A percentile compares a stretch with the other conserved stretches of the same genome.
phyloP scores from a whole-genome alignment of 306 rosid species.

The Ochetophila trinervis region DNA sequence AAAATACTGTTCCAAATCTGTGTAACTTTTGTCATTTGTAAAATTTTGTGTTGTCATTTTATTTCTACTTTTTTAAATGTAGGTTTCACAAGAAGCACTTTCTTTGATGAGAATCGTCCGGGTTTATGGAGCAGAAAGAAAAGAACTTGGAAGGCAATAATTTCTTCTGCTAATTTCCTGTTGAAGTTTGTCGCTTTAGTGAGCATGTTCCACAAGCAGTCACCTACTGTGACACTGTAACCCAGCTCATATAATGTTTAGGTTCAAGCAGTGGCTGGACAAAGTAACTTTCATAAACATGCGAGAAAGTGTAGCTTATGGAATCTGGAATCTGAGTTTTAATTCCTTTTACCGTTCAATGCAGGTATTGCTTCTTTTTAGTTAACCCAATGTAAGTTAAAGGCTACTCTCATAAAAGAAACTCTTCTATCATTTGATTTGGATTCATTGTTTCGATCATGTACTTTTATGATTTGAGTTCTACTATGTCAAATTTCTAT shows the following conservation, averaged over 20 bases:
- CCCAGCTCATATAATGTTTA: conserved; percentile 20
- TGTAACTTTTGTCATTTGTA: conserved; percentile 3
- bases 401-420: not conserved
- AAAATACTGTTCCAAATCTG: conserved; percentile 17
- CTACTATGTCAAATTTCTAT: conserved; percentile 16
- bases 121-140: conserved; percentile 48
- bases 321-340: conserved; percentile 67
- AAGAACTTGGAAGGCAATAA: conserved; percentile 55
- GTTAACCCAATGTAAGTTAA: conserved; percentile 5
- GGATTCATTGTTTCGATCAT: not conserved
- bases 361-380: conserved; percentile 48
- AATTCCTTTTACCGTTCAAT: conserved; percentile 57
- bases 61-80: conserved; percentile 11
- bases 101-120: conserved; percentile 51
- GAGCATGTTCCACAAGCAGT: not conserved
- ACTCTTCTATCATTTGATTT: not conserved
- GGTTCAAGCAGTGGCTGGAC: conserved; percentile 64
- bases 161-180: conserved; percentile 13
- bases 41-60: conserved; percentile 17
- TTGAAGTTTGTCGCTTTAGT: conserved; percentile 12
- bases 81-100: conserved; percentile 74
- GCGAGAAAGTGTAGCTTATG: conserved; percentile 70
- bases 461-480: conserved; percentile 1
- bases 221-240: not conserved
- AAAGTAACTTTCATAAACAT: conserved; percentile 46